Percentiles rank a stretch among this genome's conserved stretches.
These are phyloP conservation scores for Solanum pennellii DNA, from an alignment of 257 asterid genomes.

Conservation along the genomic window DNA sequence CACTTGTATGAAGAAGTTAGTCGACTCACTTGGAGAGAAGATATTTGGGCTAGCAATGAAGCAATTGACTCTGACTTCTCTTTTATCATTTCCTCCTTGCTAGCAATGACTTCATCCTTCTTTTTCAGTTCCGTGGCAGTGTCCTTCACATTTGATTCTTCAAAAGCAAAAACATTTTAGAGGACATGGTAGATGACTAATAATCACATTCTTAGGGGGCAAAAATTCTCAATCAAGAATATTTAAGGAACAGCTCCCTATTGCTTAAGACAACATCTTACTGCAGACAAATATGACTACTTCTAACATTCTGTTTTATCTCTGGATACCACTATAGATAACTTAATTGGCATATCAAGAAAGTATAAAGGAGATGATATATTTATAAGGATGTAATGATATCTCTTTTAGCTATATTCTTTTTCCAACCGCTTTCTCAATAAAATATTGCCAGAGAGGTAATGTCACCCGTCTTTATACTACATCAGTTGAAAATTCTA, in stretches of 20 bases:
- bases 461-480: neutral
- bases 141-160: slow-evolving; percentile 58
- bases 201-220: neutral
- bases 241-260: neutral
- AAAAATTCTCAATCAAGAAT: neutral
- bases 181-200: neutral
- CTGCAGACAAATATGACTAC: neutral
- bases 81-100: slow-evolving; percentile 51
- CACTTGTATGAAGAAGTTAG: neutral
- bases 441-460: neutral
- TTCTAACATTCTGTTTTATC: neutral
- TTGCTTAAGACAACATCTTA: neutral
- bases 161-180: slow-evolving; percentile 9
- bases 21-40: slow-evolving; percentile 63
- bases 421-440: neutral
- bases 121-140: slow-evolving; percentile 42
- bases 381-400: neutral
- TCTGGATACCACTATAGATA: neutral
- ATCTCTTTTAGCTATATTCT: neutral
- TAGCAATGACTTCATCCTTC: slow-evolving; percentile 52
- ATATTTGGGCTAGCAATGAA: slow-evolving; percentile 57
- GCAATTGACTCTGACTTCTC: slow-evolving; percentile 48
- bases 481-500: neutral
- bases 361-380: neutral
- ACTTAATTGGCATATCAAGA: neutral